A percentile compares a stretch with the other conserved stretches of the same genome.
Conservation (phyloP, 2,329 filamentous ascomycete species). For the Sclerotinia nivalis region DNA sequence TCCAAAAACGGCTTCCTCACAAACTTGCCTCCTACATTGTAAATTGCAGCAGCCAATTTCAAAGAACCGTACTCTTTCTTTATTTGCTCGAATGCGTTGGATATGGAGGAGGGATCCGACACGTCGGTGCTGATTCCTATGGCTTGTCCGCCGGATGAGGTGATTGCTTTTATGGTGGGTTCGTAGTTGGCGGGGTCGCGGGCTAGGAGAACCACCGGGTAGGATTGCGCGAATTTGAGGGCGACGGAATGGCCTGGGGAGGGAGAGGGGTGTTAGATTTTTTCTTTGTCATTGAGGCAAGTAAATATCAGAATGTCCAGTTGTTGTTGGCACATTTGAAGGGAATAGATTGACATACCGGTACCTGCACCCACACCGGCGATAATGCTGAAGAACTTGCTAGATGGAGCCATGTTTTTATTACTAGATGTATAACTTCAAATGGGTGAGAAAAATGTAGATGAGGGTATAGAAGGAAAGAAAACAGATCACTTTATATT, state of each 20-base stretch:
- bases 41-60: constrained; percentile 65
- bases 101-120: constrained; percentile 52
- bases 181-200: constrained; percentile 66
- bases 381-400: constrained; percentile 64
- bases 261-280: not conserved
- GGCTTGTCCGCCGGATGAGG: constrained; percentile 64
- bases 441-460: not conserved
- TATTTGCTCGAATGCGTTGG: constrained; percentile 63
- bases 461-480: not conserved
- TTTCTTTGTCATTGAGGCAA: not conserved
- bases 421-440: not conserved
- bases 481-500: constrained; percentile 9
- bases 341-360: constrained; percentile 38
- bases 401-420: constrained; percentile 29
- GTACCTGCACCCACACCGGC: constrained; percentile 74
- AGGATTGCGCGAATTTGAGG: constrained; percentile 61
- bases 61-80: constrained; percentile 51
- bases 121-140: constrained; percentile 70
- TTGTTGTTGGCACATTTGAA: not conserved
- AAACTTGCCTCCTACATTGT: constrained; percentile 62
- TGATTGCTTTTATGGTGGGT: constrained; percentile 69
- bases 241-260: constrained; percentile 51
- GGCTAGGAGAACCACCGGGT: constrained; percentile 74
- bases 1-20: constrained; percentile 60
- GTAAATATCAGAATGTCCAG: not conserved